These are phyloP conservation scores for Epichloe brachyelytri DNA, from an alignment of 2,329 filamentous ascomycete species.

Conservation along the genomic window DNA sequence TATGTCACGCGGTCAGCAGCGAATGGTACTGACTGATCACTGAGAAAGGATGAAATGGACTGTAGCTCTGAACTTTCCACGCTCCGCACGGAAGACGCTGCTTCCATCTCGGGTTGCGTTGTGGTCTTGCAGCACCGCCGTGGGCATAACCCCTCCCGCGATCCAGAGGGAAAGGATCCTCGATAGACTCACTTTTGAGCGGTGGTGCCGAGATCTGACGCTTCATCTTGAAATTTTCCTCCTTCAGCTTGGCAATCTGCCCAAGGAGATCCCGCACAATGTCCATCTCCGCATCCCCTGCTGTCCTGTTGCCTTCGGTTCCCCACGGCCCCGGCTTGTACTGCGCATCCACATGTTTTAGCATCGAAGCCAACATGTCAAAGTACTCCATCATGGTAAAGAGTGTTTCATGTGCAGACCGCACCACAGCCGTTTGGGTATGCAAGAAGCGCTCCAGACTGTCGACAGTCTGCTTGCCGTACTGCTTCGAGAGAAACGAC, in stretches of 20 bases:
- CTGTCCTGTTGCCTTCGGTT: not conserved
- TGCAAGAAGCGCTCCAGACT: not conserved
- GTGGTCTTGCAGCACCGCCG: not conserved
- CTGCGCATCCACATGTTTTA: not conserved
- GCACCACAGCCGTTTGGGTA: not conserved
- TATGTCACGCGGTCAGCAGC: not conserved
- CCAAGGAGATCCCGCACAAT: not conserved
- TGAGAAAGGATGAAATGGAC: not conserved
- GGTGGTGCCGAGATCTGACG: not conserved
- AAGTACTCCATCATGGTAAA: not conserved
- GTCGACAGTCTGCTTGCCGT: not conserved
- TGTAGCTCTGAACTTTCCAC: not conserved
- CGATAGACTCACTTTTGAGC: not conserved
- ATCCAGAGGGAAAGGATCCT: not conserved
- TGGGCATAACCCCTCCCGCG: not conserved
- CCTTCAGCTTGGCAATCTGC: not conserved
- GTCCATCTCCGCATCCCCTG: not conserved
- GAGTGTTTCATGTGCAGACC: not conserved
- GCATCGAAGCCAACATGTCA: not conserved
- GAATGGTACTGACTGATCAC: not conserved
- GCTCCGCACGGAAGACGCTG: not conserved
- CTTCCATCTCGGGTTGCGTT: not conserved
- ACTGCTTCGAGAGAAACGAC: not conserved
- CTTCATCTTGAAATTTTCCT: not conserved
- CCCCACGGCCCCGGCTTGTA: not conserved